Evolutionary conservation across 306 rosid species (phyloP).

Genomic region (Cucurbita moschata): DNA sequence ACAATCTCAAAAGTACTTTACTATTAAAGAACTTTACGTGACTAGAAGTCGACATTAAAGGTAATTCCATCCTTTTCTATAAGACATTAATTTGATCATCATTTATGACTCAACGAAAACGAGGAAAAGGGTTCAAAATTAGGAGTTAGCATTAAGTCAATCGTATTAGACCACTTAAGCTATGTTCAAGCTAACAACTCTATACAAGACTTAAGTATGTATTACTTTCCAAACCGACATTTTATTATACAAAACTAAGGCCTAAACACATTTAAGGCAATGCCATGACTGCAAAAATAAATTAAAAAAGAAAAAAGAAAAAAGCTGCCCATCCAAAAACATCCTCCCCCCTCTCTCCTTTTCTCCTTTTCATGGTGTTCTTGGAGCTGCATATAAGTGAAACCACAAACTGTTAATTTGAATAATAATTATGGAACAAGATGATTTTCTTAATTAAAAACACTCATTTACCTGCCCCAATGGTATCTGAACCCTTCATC

Average conservation of each 20-base stretch:
- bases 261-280: background rate
- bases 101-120: background rate
- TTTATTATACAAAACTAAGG: background rate
- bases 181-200: background rate
- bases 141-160: background rate
- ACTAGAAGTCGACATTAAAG: background rate
- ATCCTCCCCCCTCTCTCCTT: background rate
- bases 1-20: background rate
- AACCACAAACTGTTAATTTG: background rate
- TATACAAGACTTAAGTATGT: background rate
- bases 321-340: background rate
- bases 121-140: background rate
- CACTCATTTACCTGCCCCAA: slow-evolving; percentile 9
- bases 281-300: background rate
- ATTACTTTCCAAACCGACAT: background rate
- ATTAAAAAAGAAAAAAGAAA: background rate
- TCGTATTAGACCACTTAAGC: background rate
- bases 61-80: background rate
- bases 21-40: background rate
- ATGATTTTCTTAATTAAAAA: background rate
- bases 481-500: slow-evolving; percentile 25
- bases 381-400: background rate
- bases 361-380: background rate
- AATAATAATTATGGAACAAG: background rate
- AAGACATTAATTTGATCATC: background rate